Percentiles rank a stretch among this genome's conserved stretches.
Conservation (phyloP, 2,329 filamentous ascomycete species). For the Lasiodiplodia hormozganensis region DNA sequence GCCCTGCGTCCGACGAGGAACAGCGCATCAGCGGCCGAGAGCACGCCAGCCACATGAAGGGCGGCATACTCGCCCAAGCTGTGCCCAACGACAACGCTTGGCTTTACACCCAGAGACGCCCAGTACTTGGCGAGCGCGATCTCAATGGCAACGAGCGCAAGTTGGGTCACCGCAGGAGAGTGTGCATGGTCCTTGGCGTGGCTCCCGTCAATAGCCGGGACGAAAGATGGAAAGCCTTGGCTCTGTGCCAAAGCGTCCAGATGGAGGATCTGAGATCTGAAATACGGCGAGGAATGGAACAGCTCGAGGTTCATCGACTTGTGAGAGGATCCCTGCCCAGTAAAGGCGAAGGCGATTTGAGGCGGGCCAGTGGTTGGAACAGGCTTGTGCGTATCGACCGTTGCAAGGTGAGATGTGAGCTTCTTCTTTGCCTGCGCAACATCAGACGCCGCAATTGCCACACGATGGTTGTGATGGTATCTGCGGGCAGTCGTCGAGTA, state of each 20-base stretch:
- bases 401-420: background rate
- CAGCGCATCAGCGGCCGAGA: slow-evolving; percentile 43
- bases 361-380: slow-evolving; percentile 31
- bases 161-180: slow-evolving; percentile 39
- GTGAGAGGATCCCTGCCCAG: slow-evolving; percentile 47
- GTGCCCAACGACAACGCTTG: slow-evolving; percentile 35
- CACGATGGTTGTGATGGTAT: slow-evolving; percentile 35
- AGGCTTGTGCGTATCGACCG: slow-evolving; percentile 5
- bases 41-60: slow-evolving; percentile 43
- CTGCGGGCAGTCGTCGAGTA: slow-evolving; percentile 40
- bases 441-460: slow-evolving; percentile 15
- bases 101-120: slow-evolving; percentile 31
- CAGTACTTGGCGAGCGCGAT: slow-evolving; percentile 40
- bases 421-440: slow-evolving; percentile 26
- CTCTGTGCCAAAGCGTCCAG: slow-evolving; percentile 39
- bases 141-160: slow-evolving; percentile 49
- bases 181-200: background rate
- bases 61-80: slow-evolving; percentile 51
- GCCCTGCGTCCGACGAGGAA: slow-evolving; percentile 47
- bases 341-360: slow-evolving; percentile 48
- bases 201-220: slow-evolving; percentile 31
- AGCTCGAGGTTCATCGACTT: slow-evolving; percentile 33
- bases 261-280: slow-evolving; percentile 40
- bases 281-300: slow-evolving; percentile 34
- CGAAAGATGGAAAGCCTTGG: slow-evolving; percentile 43